Evolutionary conservation across 805 yeast genomes (phyloP).

Genomic region (Isabelozyma pseudorhagii): DNA sequence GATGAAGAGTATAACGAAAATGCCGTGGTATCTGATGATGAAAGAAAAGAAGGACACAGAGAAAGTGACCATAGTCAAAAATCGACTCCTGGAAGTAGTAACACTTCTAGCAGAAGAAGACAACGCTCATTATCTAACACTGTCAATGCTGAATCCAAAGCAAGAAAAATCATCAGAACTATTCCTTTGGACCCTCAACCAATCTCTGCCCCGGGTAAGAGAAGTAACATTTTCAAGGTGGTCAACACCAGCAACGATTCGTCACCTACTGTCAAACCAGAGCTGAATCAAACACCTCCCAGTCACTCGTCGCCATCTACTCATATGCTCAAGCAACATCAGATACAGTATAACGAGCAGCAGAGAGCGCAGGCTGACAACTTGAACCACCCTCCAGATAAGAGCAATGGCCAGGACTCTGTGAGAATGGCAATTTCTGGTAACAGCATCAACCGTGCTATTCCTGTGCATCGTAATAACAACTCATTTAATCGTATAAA

Average conservation of each 20-base stretch:
- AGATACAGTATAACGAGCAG: neutral
- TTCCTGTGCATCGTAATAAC: neutral
- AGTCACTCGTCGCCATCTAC: neutral
- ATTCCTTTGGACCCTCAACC: slow-evolving; percentile 85
- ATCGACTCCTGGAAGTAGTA: slow-evolving; percentile 37
- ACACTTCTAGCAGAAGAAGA: slow-evolving; percentile 33
- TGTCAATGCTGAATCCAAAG: slow-evolving; percentile 65
- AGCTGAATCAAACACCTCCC: neutral
- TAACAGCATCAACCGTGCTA: slow-evolving; percentile 1
- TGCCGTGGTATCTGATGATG: slow-evolving; percentile 20
- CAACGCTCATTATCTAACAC: slow-evolving; percentile 52
- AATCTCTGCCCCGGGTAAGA: slow-evolving; percentile 41
- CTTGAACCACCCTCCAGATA: slow-evolving; percentile 1
- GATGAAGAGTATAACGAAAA: slow-evolving; percentile 20
- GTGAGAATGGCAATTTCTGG: slow-evolving; percentile 1
- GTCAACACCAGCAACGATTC: slow-evolving; percentile 25
- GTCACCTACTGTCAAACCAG: neutral
- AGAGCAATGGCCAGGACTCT: neutral
- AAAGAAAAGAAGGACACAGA: slow-evolving; percentile 6
- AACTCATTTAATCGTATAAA: neutral
- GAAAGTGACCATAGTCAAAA: slow-evolving; percentile 18
- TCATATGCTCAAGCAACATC: neutral
- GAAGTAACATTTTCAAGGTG: slow-evolving; percentile 37
- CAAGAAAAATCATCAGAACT: slow-evolving; percentile 70
- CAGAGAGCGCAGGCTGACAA: slow-evolving; percentile 3